Conservation (phyloP, 2,329 filamentous ascomycete species). For the Microthyrium microscopicum region DNA sequence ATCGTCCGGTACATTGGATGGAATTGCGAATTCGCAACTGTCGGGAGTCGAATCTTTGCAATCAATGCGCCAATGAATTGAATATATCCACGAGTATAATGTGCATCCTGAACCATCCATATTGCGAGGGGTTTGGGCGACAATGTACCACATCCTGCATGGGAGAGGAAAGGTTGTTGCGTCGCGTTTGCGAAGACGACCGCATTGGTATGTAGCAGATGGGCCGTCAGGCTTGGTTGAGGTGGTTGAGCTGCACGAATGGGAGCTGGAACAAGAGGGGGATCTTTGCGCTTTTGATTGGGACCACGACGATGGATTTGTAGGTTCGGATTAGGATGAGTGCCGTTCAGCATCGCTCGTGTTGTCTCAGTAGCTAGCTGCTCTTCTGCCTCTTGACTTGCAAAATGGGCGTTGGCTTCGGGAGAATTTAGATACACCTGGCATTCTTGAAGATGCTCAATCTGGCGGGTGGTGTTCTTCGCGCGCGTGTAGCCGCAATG, state of each 20-base stretch:
- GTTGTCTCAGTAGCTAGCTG: constrained; percentile 5
- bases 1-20: constrained; percentile 39
- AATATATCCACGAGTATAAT: constrained; percentile 56
- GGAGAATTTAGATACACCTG: constrained; percentile 26
- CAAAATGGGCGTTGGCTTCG: constrained; percentile 23
- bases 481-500: constrained; percentile 33
- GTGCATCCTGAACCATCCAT: constrained; percentile 57
- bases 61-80: constrained; percentile 50
- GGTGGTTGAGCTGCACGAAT: constrained; percentile 14
- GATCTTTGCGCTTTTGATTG: constrained; percentile 20
- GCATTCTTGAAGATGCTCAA: constrained; percentile 31
- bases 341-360: constrained; percentile 25
- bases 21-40: constrained; percentile 24
- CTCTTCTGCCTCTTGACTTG: constrained; percentile 8
- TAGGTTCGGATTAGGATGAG: constrained; percentile 31
- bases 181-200: constrained; percentile 39
- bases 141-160: constrained; percentile 46
- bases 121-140: constrained; percentile 37
- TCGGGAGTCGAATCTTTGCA: constrained; percentile 40
- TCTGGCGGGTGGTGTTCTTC: constrained; percentile 34
- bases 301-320: constrained; percentile 27
- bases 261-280: constrained; percentile 9
- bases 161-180: constrained; percentile 47
- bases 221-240: constrained; percentile 34
- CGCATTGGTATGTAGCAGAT: constrained; percentile 36